Percentiles rank a stretch among this genome's conserved stretches.
phyloP scores from a whole-genome alignment of 495 filamentous ascomycete species.

The Podospora bellae-mahoneyi region DNA sequence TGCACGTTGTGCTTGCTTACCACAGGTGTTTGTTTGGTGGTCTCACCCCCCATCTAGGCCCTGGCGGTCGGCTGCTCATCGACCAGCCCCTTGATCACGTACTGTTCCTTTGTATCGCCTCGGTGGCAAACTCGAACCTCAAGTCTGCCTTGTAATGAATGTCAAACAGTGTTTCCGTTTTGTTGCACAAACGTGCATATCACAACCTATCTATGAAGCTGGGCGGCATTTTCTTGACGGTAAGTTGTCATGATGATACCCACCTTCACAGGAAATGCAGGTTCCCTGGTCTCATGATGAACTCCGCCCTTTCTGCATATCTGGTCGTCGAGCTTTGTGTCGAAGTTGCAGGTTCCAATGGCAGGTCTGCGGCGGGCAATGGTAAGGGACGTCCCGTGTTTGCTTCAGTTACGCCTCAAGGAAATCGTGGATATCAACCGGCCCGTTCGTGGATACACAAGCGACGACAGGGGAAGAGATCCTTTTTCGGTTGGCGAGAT shows the following conservation, averaged over 20 bases:
- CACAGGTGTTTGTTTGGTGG: background rate
- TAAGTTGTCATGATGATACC: background rate
- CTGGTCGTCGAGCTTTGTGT: background rate
- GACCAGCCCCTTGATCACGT: background rate
- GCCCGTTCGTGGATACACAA: background rate
- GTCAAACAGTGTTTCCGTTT: background rate
- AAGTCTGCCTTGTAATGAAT: background rate
- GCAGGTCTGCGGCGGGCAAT: background rate
- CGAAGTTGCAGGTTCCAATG: background rate
- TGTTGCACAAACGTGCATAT: background rate
- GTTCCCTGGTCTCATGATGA: background rate
- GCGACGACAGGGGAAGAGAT: background rate
- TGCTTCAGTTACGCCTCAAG: background rate
- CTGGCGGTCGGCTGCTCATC: background rate
- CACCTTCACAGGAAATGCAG: background rate
- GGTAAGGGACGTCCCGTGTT: background rate
- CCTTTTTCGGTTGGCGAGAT: background rate
- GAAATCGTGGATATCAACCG: background rate
- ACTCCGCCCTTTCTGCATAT: background rate
- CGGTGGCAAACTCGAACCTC: background rate
- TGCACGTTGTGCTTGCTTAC: background rate
- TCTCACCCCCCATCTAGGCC: background rate
- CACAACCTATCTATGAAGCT: background rate
- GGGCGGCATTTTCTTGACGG: no score
- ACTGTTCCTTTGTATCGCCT: background rate